Conservation (phyloP, 805 yeast species). For the Torulaspora franciscae region DNA sequence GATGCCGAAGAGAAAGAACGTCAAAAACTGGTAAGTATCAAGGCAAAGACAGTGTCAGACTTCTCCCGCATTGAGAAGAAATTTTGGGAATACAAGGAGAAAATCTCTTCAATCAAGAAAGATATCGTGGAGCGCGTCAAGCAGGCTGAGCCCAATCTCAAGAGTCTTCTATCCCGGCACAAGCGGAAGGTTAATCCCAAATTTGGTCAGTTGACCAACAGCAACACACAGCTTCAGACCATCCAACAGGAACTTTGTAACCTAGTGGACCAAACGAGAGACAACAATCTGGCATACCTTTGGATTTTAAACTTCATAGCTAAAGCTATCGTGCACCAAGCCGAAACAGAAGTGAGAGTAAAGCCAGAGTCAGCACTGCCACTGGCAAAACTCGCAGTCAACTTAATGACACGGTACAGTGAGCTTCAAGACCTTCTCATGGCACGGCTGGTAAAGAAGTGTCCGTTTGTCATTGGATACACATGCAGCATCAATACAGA, state of each 20-base stretch:
- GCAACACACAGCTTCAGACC: conserved; percentile 51
- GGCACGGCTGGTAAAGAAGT: conserved; percentile 86
- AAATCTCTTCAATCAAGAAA: conserved; percentile 53
- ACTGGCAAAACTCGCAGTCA: conserved; percentile 59
- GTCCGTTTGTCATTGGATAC: conserved; percentile 84
- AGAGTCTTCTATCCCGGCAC: conserved; percentile 51
- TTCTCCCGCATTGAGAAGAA: conserved; percentile 39
- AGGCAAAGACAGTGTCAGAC: conserved; percentile 24
- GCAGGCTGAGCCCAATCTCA: conserved; percentile 45
- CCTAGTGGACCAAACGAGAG: conserved; percentile 46
- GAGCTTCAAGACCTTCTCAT: conserved; percentile 41
- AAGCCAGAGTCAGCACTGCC: conserved; percentile 76
- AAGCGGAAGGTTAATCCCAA: conserved; percentile 80
- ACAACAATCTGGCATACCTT: conserved; percentile 48
- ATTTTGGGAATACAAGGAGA: conserved; percentile 46
- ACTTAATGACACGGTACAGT: conserved; percentile 47
- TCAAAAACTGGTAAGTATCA: conserved; percentile 19
- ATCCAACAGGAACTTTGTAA: conserved; percentile 49
- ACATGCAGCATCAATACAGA: conserved; percentile 71
- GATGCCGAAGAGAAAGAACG: conserved; percentile 13
- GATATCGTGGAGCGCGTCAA: conserved; percentile 54
- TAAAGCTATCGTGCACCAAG: conserved; percentile 82
- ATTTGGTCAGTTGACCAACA: conserved; percentile 85
- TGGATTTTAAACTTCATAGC: conserved; percentile 82
- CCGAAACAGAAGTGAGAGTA: conserved; percentile 86